These are phyloP conservation scores for Pythium graminicola DNA, from an alignment of 352 stramenopile species.

Conservation along the genomic window DNA sequence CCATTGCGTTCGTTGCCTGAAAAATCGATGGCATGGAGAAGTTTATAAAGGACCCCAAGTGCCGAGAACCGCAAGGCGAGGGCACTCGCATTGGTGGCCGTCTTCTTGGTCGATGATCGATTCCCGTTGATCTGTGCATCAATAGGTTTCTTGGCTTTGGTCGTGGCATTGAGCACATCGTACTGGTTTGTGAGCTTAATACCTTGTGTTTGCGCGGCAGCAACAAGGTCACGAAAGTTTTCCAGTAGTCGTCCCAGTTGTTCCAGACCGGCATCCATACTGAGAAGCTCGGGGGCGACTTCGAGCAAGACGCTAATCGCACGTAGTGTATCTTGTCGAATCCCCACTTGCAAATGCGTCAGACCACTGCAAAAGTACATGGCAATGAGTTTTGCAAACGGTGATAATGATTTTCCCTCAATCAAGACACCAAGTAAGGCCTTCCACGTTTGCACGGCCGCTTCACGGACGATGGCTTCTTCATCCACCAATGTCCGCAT, in stretches of 20 bases:
- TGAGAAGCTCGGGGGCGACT: slow-evolving; percentile 45
- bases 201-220: slow-evolving; percentile 50
- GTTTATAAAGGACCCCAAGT: slow-evolving; percentile 57
- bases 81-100: slow-evolving; percentile 30
- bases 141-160: slow-evolving; percentile 14
- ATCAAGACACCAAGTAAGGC: slow-evolving; percentile 51
- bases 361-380: slow-evolving; percentile 79
- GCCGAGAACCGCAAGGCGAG: slow-evolving; percentile 52
- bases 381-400: slow-evolving; percentile 64
- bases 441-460: slow-evolving; percentile 60
- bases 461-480: slow-evolving; percentile 71
- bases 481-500: slow-evolving; percentile 68
- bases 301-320: slow-evolving; percentile 68
- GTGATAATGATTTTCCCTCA: slow-evolving; percentile 41
- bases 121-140: slow-evolving; percentile 19
- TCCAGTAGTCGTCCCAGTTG: slow-evolving; percentile 60
- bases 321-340: slow-evolving; percentile 63
- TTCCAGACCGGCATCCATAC: slow-evolving; percentile 43
- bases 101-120: slow-evolving; percentile 35
- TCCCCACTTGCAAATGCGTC: slow-evolving; percentile 70
- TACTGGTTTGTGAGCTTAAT: slow-evolving; percentile 80
- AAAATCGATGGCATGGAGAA: slow-evolving; percentile 48
- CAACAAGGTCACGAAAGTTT: slow-evolving; percentile 73
- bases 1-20: slow-evolving; percentile 9
- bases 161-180: slow-evolving; percentile 37